Evolutionary conservation across 805 yeast species (phyloP).

Genomic region (Wickerhamiella shivajii): DNA sequence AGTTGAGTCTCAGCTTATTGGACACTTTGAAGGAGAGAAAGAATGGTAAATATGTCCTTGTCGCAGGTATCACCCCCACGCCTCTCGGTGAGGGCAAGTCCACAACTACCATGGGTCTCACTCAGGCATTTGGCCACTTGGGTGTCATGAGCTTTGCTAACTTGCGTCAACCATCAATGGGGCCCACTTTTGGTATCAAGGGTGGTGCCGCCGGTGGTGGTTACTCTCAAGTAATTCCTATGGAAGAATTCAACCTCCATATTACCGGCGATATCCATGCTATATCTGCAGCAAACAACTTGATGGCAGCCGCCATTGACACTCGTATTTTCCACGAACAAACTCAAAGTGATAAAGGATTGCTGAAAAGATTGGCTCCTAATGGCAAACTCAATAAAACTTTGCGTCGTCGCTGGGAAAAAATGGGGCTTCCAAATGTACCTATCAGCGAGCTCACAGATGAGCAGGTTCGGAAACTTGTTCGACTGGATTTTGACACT

Average conservation of each 20-base stretch:
- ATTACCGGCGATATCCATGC: conserved; percentile 97
- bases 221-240: conserved; percentile 92
- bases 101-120: conserved; percentile 89
- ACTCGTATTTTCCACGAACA: conserved; percentile 92
- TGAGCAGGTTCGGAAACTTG: conserved; percentile 61
- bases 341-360: conserved; percentile 67
- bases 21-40: conserved; percentile 50
- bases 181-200: conserved; percentile 96
- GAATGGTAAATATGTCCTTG: conserved; percentile 78
- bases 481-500: conserved; percentile 77
- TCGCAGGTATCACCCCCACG: conserved; percentile 96
- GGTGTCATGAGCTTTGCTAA: conserved; percentile 75
- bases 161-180: conserved; percentile 97
- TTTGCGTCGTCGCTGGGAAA: conserved; percentile 59
- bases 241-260: conserved; percentile 98
- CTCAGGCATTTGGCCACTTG: conserved; percentile 85
- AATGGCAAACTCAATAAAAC: conserved; percentile 69
- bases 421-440: conserved; percentile 61
- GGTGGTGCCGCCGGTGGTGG: conserved; percentile 99
- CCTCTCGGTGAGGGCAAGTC: conserved; percentile 98
- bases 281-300: conserved; percentile 81
- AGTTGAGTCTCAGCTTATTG: conserved; percentile 55
- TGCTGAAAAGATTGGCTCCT: conserved; percentile 77
- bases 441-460: conserved; percentile 58
- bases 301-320: conserved; percentile 91